phyloP scores from a whole-genome alignment of 129 eudicot species.

The Flaveria bidentis region DNA sequence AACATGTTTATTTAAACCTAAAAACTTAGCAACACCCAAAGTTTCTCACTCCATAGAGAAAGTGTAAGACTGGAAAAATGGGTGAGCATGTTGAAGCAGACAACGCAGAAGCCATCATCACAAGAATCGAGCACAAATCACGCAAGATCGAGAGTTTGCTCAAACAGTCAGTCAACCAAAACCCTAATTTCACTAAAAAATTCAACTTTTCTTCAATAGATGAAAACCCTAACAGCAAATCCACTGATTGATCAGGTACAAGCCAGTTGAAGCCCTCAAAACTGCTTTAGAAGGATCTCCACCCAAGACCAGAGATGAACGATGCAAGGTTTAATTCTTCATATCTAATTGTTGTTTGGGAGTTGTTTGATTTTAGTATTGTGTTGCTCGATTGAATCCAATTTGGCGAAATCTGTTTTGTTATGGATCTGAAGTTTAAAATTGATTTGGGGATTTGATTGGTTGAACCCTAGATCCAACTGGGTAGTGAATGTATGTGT shows the following conservation, averaged over 20 bases:
- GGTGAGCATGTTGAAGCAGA: slow-evolving; percentile 85
- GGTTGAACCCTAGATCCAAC: neutral
- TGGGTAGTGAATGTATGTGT: neutral
- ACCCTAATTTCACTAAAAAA: neutral
- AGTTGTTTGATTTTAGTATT: no score
- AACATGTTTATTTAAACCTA: neutral
- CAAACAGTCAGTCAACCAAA: slow-evolving; percentile 58
- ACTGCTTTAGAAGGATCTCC: slow-evolving; percentile 93
- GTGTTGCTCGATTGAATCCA: no score
- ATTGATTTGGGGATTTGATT: slow-evolving; percentile 3
- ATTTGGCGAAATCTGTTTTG: neutral
- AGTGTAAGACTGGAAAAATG: slow-evolving; percentile 37
- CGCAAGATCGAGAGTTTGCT: slow-evolving; percentile 89
- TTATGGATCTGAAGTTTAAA: neutral
- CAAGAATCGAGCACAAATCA: slow-evolving; percentile 87
- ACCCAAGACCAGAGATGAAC: slow-evolving; percentile 78
- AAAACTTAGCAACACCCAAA: slow-evolving; percentile 3
- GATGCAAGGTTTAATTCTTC: slow-evolving; percentile 67
- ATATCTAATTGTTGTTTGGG: neutral
- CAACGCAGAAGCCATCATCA: slow-evolving; percentile 89
- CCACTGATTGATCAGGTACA: slow-evolving; percentile 43
- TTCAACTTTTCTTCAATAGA: neutral
- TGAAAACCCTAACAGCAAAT: slow-evolving; percentile 20
- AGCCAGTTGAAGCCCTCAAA: slow-evolving; percentile 86
- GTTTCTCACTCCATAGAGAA: neutral